phyloP scores from a whole-genome alignment of 192 early-diverging fungal species.

The Obelidium mucronatum region DNA sequence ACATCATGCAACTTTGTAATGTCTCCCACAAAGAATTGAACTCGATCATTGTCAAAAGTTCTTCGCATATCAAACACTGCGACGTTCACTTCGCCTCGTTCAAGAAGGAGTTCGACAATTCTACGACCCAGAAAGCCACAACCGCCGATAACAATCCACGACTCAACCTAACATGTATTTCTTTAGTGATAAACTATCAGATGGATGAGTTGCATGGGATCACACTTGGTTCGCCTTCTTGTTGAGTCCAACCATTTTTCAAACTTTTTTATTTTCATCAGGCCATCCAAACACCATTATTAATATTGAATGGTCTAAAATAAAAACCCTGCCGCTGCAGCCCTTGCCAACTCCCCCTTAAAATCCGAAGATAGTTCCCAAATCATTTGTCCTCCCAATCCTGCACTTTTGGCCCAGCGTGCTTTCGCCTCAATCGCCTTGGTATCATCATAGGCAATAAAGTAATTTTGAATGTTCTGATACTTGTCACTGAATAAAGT shows the following conservation, averaged over 20 bases:
- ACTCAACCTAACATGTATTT: neutral
- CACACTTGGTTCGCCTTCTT: too few relatives aligned
- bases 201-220: too few relatives aligned
- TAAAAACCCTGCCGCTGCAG: constrained; percentile 7
- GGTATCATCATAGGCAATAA: constrained; percentile 80
- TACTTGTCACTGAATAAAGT: constrained; percentile 48
- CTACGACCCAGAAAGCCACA: constrained; percentile 87
- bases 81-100: constrained; percentile 56
- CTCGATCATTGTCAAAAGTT: constrained; percentile 33
- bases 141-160: constrained; percentile 67
- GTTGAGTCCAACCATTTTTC: neutral
- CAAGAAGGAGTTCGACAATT: constrained; percentile 78
- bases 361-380: constrained; percentile 14
- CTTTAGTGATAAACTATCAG: too few relatives aligned
- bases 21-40: constrained; percentile 64
- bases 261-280: too few relatives aligned
- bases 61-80: constrained; percentile 83
- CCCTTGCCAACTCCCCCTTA: neutral
- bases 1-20: constrained; percentile 64
- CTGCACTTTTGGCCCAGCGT: constrained; percentile 45
- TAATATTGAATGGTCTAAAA: too few relatives aligned
- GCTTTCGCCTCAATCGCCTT: constrained; percentile 68
- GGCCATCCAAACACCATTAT: too few relatives aligned
- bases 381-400: constrained; percentile 4
- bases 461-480: constrained; percentile 58